Evolutionary conservation across 2,329 filamentous ascomycete genomes (phyloP), one percentile per base, ranked within the genome.

Genomic region (Microsporum canis): DNA sequence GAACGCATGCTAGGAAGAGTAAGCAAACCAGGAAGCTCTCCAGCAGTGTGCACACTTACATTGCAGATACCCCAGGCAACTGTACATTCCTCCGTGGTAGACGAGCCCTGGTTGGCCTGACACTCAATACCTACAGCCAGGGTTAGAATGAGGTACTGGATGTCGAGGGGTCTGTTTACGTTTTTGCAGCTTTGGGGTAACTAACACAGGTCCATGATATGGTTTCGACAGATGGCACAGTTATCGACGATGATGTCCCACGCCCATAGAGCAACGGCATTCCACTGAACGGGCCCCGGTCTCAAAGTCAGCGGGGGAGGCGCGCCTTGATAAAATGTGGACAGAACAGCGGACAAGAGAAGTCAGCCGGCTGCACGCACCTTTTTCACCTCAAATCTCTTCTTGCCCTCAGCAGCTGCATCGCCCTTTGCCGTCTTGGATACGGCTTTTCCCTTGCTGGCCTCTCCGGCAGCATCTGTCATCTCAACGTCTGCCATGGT

Each of bases 191-290:
- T 14, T 33, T 8, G 6, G 17, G 12, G 29, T 34, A 47, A 47
- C 85, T 68, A 79, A 91, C 94, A 99, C 33, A 99, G 82, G 75
- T 99, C 94, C 94, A 99, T 99, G 76, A 99, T 99, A 75, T 99
- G 94, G 75, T 99, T 99, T 73, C 94, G 84, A 81, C 94, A 99
- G 73, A 99, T 99, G 70, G 94, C 94, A 74, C 94, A 99, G 82
- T 99, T 99, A 78, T 99, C 94, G 64, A 99, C 94, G 36, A 97
- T 91, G 63, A 99, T 99, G 73, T 99, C 94, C 94, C 94, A 99
- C 0, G 94, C 94, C 94, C 94, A 99, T 1, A 99, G 82, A 45
- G 94, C 91, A 58, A 99, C 94, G 0, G 94, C 94, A 70, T 97
- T 97, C 94, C 94, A 99, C 92, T 96, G 70, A 49, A 43, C 10